Evolutionary conservation across 192 early-diverging fungal genomes (phyloP).

Genomic region (Entomortierella chlamydospora): DNA sequence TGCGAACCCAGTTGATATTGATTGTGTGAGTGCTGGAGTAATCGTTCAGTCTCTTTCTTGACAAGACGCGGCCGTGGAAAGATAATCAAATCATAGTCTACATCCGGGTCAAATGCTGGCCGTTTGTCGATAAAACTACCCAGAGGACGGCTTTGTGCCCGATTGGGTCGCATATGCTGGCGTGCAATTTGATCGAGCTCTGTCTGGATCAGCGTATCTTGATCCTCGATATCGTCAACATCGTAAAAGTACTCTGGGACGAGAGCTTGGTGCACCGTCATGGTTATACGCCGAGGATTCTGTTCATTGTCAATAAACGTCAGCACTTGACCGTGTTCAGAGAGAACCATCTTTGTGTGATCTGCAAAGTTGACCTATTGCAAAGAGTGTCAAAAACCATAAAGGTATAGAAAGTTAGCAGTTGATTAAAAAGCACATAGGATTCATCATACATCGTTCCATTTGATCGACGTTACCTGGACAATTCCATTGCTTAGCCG

Average conservation of each 20-base stretch:
- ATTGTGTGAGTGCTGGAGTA: neutral
- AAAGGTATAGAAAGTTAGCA: neutral
- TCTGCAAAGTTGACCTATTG: constrained; percentile 82
- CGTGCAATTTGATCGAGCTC: constrained; percentile 17
- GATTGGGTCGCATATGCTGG: neutral
- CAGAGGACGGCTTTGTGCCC: neutral
- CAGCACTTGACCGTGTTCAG: constrained; percentile 62
- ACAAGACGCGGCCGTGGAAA: constrained; percentile 24
- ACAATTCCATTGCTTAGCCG: constrained; percentile 48
- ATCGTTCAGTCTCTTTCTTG: neutral
- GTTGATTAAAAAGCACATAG: no score
- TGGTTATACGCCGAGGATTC: constrained; percentile 25
- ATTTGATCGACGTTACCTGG: no score
- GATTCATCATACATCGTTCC: no score
- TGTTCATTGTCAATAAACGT: constrained; percentile 68
- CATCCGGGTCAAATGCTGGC: constrained; percentile 7
- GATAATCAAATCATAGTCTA: constrained; percentile 19
- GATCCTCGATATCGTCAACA: constrained; percentile 18
- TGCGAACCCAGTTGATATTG: neutral
- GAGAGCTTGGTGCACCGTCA: constrained; percentile 38
- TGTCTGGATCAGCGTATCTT: constrained; percentile 4
- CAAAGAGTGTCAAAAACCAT: no score
- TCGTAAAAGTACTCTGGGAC: constrained; percentile 43
- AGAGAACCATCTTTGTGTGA: constrained; percentile 77
- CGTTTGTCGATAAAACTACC: neutral